These are phyloP conservation scores for Colletotrichum ledebouriae DNA, from an alignment of 2,329 filamentous ascomycete genomes.

Conservation along the genomic window DNA sequence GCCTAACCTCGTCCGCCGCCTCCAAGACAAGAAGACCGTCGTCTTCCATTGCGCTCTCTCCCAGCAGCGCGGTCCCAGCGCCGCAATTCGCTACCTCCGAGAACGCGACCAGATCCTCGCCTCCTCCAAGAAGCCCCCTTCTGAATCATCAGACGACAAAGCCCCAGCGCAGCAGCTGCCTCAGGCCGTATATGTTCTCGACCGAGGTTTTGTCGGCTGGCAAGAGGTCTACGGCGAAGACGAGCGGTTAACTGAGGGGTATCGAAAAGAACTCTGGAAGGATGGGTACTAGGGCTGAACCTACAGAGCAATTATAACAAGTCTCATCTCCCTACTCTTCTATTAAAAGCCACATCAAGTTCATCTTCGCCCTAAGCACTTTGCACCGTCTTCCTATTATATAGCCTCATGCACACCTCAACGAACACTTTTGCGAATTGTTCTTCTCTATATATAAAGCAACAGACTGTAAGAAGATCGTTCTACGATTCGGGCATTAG, in stretches of 20 bases:
- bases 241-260: conserved; percentile 84
- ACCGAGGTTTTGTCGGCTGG: conserved; percentile 89
- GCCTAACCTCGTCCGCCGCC: conserved; percentile 83
- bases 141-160: conserved; percentile 18
- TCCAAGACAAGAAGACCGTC: conserved; percentile 83
- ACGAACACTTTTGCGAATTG: too few relatives aligned
- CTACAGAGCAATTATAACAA: too few relatives aligned
- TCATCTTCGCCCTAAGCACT: too few relatives aligned
- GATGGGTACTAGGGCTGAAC: conserved; percentile 60
- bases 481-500: too few relatives aligned
- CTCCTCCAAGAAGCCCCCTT: conserved; percentile 29
- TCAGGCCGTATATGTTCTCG: conserved; percentile 85
- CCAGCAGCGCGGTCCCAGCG: conserved; percentile 89
- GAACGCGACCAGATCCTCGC: conserved; percentile 70
- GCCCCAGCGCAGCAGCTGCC: conserved; percentile 39
- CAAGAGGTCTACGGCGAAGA: conserved; percentile 87
- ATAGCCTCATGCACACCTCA: too few relatives aligned
- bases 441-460: too few relatives aligned
- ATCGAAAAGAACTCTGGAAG: conserved; percentile 87
- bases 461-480: too few relatives aligned
- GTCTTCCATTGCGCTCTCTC: conserved; percentile 95
- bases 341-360: too few relatives aligned
- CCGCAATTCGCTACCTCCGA: conserved; percentile 83
- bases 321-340: too few relatives aligned
- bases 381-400: too few relatives aligned